phyloP scores from a whole-genome alignment of 164 flowering plant species.

The Macadamia tetraphylla region DNA sequence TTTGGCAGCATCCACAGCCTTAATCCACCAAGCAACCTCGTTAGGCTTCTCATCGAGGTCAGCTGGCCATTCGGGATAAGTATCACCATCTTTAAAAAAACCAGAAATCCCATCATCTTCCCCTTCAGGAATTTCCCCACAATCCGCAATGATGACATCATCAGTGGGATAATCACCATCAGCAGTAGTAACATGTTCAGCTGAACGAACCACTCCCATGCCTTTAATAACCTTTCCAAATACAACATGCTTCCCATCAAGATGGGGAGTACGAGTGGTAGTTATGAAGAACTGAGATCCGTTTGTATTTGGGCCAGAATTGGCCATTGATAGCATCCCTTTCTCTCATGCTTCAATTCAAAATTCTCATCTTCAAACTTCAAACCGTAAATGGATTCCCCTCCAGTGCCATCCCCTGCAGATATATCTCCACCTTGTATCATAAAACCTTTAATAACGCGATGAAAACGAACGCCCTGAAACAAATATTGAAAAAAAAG shows the following conservation, averaged over 20 bases:
- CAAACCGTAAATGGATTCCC: slow-evolving; percentile 74
- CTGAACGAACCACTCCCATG: slow-evolving; percentile 80
- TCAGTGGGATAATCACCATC: slow-evolving; percentile 44
- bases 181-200: slow-evolving; percentile 60
- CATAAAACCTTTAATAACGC: slow-evolving; percentile 66
- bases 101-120: slow-evolving; percentile 72
- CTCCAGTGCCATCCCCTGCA: slow-evolving; percentile 69
- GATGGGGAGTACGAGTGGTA: slow-evolving; percentile 66
- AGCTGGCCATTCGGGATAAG: slow-evolving; percentile 84
- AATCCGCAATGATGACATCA: slow-evolving; percentile 65
- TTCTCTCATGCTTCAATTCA: slow-evolving; percentile 70
- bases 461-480: slow-evolving; percentile 70
- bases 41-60: slow-evolving; percentile 66
- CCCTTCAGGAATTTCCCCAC: slow-evolving; percentile 90
- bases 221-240: slow-evolving; percentile 93
- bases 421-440: slow-evolving; percentile 84
- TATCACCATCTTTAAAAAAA: slow-evolving; percentile 89
- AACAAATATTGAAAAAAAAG: neutral
- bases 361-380: slow-evolving; percentile 84
- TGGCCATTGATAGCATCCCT: slow-evolving; percentile 91
- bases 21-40: slow-evolving; percentile 80
- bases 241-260: slow-evolving; percentile 91
- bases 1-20: slow-evolving; percentile 66
- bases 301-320: slow-evolving; percentile 79
- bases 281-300: slow-evolving; percentile 92